phyloP scores from a whole-genome alignment of 345 rosid genomes.

The Hibiscus trionum region DNA sequence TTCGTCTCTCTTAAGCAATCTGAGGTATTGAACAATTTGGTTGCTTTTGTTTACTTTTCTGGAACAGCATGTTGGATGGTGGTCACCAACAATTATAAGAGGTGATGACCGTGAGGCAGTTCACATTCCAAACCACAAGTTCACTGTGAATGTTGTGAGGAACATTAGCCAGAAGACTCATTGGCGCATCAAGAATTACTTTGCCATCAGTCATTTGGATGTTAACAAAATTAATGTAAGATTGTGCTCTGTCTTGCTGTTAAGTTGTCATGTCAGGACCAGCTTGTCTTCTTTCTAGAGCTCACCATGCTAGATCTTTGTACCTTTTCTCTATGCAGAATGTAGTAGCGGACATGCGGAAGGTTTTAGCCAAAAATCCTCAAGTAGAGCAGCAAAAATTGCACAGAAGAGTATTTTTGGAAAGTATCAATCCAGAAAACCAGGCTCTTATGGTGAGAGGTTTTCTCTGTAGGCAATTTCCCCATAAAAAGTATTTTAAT shows the following conservation, averaged over 20 bases:
- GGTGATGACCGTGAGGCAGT: constrained; percentile 97
- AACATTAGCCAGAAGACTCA: constrained; percentile 92
- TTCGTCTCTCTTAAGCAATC: background rate
- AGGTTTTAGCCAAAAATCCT: constrained; percentile 88
- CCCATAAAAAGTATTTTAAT: background rate
- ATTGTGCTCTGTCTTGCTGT: constrained; percentile 10
- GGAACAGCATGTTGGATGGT: constrained; percentile 87
- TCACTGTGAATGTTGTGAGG: constrained; percentile 78
- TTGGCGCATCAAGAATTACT: constrained; percentile 91
- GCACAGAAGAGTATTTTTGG: constrained; percentile 92
- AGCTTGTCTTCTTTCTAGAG: background rate
- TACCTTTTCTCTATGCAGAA: constrained; percentile 33
- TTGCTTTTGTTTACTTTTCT: background rate
- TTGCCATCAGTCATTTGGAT: constrained; percentile 91
- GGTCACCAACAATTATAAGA: constrained; percentile 94
- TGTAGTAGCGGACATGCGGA: constrained; percentile 90
- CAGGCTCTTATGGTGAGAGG: constrained; percentile 70
- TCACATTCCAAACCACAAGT: constrained; percentile 94
- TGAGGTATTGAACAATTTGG: background rate
- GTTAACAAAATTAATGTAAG: constrained; percentile 76
- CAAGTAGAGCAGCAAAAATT: constrained; percentile 89
- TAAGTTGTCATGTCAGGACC: background rate
- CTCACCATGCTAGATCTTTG: constrained; percentile 7
- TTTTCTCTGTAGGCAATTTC: background rate
- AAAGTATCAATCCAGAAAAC: constrained; percentile 55